A percentile compares a stretch with the other conserved stretches of the same genome.
Evolutionary conservation across 345 rosid genomes (phyloP).

Genomic region (Hevea brasiliensis): DNA sequence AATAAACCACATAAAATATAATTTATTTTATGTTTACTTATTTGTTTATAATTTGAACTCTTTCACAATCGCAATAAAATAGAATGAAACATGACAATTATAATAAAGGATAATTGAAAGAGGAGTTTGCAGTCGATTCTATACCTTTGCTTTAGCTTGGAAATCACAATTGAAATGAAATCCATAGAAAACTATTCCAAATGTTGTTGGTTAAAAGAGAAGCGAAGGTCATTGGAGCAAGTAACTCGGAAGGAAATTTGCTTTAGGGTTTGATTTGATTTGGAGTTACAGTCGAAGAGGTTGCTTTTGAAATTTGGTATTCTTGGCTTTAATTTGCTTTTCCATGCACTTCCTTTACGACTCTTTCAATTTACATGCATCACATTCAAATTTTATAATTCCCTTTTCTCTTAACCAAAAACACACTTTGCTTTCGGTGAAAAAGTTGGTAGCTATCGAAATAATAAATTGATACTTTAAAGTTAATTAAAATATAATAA

Average conservation of each 20-base stretch:
- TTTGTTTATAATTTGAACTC: no score
- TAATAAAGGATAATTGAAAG: not conserved
- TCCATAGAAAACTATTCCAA: not conserved
- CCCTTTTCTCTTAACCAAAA: not conserved
- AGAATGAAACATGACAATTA: not conserved
- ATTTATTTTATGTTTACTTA: no score
- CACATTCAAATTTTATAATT: not conserved
- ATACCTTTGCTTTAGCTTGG: slow-evolving; percentile 10
- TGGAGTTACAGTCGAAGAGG: not conserved
- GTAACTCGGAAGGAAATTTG: slow-evolving; percentile 12
- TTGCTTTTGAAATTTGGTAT: not conserved
- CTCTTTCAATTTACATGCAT: not conserved
- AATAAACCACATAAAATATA: no score
- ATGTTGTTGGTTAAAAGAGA: not conserved
- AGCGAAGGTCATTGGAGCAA: not conserved
- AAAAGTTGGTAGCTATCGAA: not conserved
- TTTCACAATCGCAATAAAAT: no score
- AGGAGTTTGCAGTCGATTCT: not conserved
- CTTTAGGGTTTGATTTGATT: not conserved
- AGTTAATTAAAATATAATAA: no score
- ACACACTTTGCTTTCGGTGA: slow-evolving; percentile 13
- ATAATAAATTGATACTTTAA: no score
- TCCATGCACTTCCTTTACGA: slow-evolving; percentile 10
- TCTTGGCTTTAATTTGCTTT: not conserved
- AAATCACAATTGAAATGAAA: not conserved